phyloP scores from a whole-genome alignment of 192 early-diverging fungal species.

The Backusella psychrophila region DNA sequence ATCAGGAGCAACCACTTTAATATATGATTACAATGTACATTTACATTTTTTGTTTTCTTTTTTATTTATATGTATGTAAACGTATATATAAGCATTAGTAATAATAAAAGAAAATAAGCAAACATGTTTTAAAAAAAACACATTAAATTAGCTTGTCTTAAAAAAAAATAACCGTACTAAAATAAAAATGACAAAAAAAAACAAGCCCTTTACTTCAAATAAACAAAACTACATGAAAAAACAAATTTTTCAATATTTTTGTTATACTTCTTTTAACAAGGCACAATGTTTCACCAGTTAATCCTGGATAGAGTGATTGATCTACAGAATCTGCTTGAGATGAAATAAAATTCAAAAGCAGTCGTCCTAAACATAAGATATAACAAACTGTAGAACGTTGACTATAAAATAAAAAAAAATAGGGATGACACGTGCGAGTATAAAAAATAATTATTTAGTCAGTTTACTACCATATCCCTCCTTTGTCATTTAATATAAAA shows the following conservation, averaged over 20 bases:
- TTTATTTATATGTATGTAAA: too few species aligned
- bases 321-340: not conserved
- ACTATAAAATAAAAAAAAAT: too few species aligned
- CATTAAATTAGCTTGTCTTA: not conserved
- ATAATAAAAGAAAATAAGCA: not conserved
- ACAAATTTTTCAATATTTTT: not conserved
- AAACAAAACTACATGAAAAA: not conserved
- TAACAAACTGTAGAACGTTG: too few species aligned
- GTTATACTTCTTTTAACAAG: too few species aligned
- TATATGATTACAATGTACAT: too few species aligned
- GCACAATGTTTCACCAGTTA: not conserved
- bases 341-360: not conserved
- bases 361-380: not conserved
- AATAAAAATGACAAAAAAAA: not conserved
- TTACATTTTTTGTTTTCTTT: too few species aligned
- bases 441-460: too few species aligned
- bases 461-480: not conserved
- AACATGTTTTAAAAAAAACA: not conserved
- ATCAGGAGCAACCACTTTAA: too few species aligned
- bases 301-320: not conserved
- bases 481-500: not conserved
- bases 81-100: not conserved
- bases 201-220: not conserved
- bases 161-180: not conserved
- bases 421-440: too few species aligned